Base-by-base conservation (phyloP, 345 rosid genomes). In the Rhodamnia argentea region DNA sequence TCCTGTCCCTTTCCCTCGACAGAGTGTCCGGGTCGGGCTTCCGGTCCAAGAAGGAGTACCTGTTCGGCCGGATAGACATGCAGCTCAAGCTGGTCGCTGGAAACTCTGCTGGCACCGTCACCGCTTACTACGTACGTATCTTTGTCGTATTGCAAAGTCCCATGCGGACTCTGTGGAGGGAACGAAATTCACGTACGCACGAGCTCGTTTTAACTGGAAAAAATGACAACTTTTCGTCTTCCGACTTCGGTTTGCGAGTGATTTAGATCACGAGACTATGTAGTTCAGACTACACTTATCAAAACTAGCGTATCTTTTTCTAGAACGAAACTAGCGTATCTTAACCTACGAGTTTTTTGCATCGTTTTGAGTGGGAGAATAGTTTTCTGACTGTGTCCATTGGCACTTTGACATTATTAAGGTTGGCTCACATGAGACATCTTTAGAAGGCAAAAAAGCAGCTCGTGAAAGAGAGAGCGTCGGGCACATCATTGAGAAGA, bases 51-150 rank as follows among this genome's bases (percentile, higher is more conserved):
- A 91, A 89, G 37, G 89, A 91, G 86, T 94, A 85, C 40, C 85
- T 94, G 51, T 94, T 91, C 24, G 94, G 95, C 37, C 90, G 92
- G 88, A 90, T 93, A 60, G 89, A 84, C 50, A 90, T 90, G 92
- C 94, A 92, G 82, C 89, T 93, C 89, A 93, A 93, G 59, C 94
- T 93, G 13, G 94, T 93, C 50, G 89, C 92, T n/a, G 93, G 91
- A 76, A 91, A 92, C 92, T 92, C 95, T 9, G 94, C 94, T 16
- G 94, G 95, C 91, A 90, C 94, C 6, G 93, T 90, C 87, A 90
- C 94, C 2, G 89, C 93, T 20, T 93, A 90, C 26, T 94, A 92
- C 85, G 94, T 93, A 87, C 82, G 90, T 50, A 18, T 12, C n/a
- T 84, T 27, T 20, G n/a, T 62, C 52, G 40, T 62, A 15, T 20